A percentile compares a stretch with the other conserved stretches of the same genome.
phyloP scores from a whole-genome alignment of 768 basidiomycete species.

The Piloderma croceum region DNA sequence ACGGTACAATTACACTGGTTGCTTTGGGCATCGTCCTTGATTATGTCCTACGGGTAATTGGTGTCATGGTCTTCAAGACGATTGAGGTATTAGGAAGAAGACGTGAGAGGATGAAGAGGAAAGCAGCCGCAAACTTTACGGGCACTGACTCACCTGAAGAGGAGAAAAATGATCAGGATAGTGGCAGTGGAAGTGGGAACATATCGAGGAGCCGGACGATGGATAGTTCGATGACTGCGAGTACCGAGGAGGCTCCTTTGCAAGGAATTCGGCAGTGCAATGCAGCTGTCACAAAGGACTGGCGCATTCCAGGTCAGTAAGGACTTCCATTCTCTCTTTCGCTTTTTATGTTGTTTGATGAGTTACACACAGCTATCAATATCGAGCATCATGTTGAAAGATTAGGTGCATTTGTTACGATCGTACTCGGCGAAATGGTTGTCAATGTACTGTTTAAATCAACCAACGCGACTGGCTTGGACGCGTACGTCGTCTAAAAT shows the following conservation, averaged over 20 bases:
- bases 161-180: too few species aligned
- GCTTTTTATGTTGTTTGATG: too few species aligned
- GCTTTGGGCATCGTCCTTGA: conserved; percentile 8
- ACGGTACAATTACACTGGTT: conserved; percentile 12
- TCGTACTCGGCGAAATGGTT: conserved; percentile 22
- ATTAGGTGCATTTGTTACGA: conserved; percentile 26
- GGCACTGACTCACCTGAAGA: too few species aligned
- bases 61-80: conserved; percentile 12
- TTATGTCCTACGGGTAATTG: conserved; percentile 8
- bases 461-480: conserved; percentile 6
- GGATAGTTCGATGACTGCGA: conserved; percentile 13
- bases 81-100: conserved; percentile 10
- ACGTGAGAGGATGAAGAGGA: conserved; percentile 5
- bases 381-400: conserved; percentile 31
- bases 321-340: neutral
- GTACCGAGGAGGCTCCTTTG: conserved; percentile 8
- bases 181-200: too few species aligned
- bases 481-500: conserved; percentile 7
- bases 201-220: conserved; percentile 1
- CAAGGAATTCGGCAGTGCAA: conserved; percentile 7
- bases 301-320: conserved; percentile 8
- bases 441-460: conserved; percentile 12
- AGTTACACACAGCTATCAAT: conserved; percentile 22
- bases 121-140: too few species aligned
- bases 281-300: conserved; percentile 1